Base-by-base conservation (phyloP, 352 stramenopile species). In the Saprolegnia diclina region DNA sequence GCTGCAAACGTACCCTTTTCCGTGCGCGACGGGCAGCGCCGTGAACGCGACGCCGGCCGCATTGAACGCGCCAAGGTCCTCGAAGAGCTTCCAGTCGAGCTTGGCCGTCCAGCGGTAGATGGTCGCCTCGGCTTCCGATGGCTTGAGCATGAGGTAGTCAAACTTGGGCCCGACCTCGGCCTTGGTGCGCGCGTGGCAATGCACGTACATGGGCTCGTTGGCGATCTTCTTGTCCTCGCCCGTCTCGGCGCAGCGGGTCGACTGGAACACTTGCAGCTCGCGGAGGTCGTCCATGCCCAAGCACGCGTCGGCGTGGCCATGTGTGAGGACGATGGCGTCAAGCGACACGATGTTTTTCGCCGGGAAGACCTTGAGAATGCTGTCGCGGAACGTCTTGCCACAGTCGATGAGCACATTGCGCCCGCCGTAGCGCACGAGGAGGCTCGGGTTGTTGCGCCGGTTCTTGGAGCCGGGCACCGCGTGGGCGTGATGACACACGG, bases 331-430 rank as follows among this genome's bases (percentile, higher is more conserved):
- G 13, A 96, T 71, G 0, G 77, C 78, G 59, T 96, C 83, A 9
- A 96, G 76, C 52, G 52, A 35, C 16, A 59, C 73, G 6, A 90
- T 74, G 19, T 80, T 74, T 32, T 90, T 69, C 40, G 56, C 29
- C 9, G 83, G 85, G 56, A 94, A 92, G 45, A 89, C 77, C 6
- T 85, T 73, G 48, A 94, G 75, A 46, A 86, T 80, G 10, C 79
- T 72, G 62, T 94, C 81, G 21, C 85, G 81, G 72, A 96, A 96
- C 24, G 88, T 96, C 70, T 96, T 96, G 65, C 88, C 88, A 71
- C 83, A 92, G 72, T 96, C 88, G 42, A 96, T 81, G 56, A 94
- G 83, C 22, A 95, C 77, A 64, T 90, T 91, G 1, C 45, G 57
- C 2, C 38, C 57, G 22, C 32, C 57, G 72, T 87, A 77, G 32